Evolutionary conservation across 371 early-diverging fungal species (phyloP).

Genomic region (Mortierella sp.): DNA sequence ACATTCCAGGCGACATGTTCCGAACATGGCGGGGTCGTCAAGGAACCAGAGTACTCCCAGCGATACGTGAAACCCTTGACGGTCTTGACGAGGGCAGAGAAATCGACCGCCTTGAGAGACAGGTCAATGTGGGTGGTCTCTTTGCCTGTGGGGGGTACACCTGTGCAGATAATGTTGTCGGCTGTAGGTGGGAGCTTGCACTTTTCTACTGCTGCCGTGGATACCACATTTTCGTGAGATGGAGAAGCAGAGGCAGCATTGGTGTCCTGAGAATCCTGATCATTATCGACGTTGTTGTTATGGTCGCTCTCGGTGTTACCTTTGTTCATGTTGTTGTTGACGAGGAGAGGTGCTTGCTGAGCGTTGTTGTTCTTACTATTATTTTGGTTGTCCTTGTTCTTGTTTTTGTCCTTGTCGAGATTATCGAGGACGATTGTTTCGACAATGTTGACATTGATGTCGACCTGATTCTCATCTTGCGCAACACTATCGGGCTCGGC

Average conservation of each 20-base stretch:
- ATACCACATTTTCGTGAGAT: background rate
- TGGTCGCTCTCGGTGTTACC: background rate
- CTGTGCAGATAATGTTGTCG: background rate
- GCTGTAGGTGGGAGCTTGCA: background rate
- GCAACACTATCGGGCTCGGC: background rate
- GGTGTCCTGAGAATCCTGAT: background rate
- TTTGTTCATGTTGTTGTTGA: background rate
- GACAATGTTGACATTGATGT: background rate
- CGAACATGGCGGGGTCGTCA: constrained; percentile 67
- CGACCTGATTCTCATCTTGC: background rate
- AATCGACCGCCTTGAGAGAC: constrained; percentile 24
- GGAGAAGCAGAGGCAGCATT: background rate
- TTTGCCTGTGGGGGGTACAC: background rate
- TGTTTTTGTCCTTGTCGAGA: background rate
- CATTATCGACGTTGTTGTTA: background rate
- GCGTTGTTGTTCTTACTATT: background rate
- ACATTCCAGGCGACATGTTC: constrained; percentile 63
- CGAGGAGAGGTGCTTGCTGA: background rate
- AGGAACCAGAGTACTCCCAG: constrained; percentile 60
- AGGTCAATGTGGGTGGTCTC: background rate
- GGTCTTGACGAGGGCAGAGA: constrained; percentile 27
- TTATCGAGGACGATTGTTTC: background rate
- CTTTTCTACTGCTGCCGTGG: background rate
- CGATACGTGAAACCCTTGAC: constrained; percentile 27
- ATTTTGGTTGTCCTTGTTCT: background rate